Evolutionary conservation across 176 grass and related monocot species (phyloP), one percentile per base, ranked within the genome.

Genomic region (Bolboschoenus planiculmis): DNA sequence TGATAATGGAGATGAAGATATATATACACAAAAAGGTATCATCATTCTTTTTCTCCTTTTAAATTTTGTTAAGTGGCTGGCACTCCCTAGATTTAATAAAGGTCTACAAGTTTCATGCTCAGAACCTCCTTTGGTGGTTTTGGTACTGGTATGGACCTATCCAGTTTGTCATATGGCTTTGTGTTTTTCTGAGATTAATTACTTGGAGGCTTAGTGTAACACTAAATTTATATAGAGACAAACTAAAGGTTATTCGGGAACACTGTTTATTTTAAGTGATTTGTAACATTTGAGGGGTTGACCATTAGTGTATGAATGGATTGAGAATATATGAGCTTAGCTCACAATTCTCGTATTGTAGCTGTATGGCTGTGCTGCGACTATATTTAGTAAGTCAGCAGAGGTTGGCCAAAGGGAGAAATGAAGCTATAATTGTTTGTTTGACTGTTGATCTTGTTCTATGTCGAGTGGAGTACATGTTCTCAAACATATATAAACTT

Each of bases 1-100:
- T 74, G 84, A 81, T 78, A 88, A 88, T 82, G 90, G 92, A 46
- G 91, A 81, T 57, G 84, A 91, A 83, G 93, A 87, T 84, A 73
- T 80, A 16, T 91, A 94, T 78, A 66, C 85, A 40, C 88, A 79
- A 50, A 91, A 82, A 91, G 80, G 84, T 83, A 91, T 79, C 81
- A 87, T 90, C 78, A 64, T 82, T 82, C 15, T 39, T 81, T 59
- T 59, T 5, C 16, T 61, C 13, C 42, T 33, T 30, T 54, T 27
- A 29, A 44, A 26, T 73, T 46, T 51, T 77, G 5, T 53, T 31
- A 53, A 53, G 44, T 50, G 24, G 46, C 27, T 77, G 72, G 20
- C 3, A 50, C 27, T 50, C 15, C 0, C 23, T 53, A 51, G 72
- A 77, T 33, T 77, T 50, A 20, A 77, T 8, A 51, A 77, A 53